Base-by-base conservation (phyloP, 768 basidiomycete genomes). In the Kwoniella sp. region DNA sequence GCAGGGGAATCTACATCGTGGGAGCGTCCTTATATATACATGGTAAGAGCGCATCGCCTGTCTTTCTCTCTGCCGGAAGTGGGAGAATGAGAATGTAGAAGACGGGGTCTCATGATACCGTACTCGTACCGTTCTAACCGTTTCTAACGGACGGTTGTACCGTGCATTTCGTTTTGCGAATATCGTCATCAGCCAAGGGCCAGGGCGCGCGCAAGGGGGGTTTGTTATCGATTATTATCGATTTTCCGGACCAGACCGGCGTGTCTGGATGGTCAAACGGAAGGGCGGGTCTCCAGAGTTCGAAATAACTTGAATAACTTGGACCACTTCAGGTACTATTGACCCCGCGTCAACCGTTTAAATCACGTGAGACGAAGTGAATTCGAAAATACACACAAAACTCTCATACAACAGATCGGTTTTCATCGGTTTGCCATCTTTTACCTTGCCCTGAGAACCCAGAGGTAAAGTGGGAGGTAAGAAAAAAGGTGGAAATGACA, bases 371-470 rank as follows among this genome's bases (percentile, higher is more conserved):
- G 2, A 13, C 19, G 46, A 46, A 5, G 4, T 3, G 25, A 21
- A 26, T 33, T 33, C 55, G 27, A 40, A 33, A 60, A 60, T 36
- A 49, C 30, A 52, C 22, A 3, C 12, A n/a, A n/a, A 26, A n/a
- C 13, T 25, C 37, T 24, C 22, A 36, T 25, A 21, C 37, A 57
- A 33, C 25, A 19, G 46, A 47, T 57, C 56, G 33, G 25, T 3
- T 57, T 26, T 26, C 56, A 9, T 46, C 40, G 33, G 25, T 22
- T 48, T 19, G 46, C 56, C 37, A 48, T 47, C 22, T 13, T 40
- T 24, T 24, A 50, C 48, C n/a, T 52, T 40, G 52, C 50, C 49
- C 33, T 58, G 47, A 48, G 40, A 30, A 24, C 21, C 25, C 57
- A 8, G n/a, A n/a, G n/a, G 17, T 47, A 13, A 36, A 22, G n/a